A percentile compares a stretch with the other conserved stretches of the same genome.
Conservation (phyloP, 2,329 filamentous ascomycete genomes). For the Ophiostoma piceae region DNA sequence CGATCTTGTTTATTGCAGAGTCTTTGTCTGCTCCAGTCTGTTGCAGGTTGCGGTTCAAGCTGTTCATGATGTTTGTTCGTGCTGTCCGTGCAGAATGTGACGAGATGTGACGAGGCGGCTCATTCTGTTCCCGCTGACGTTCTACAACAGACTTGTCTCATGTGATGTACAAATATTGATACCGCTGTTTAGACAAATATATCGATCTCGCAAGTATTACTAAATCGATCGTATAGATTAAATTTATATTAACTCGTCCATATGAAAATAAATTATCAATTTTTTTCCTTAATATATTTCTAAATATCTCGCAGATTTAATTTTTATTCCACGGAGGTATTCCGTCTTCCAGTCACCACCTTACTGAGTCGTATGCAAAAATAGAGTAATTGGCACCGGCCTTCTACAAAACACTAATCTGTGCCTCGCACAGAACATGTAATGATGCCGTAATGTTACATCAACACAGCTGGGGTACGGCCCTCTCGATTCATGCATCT, state of each 20-base stretch:
- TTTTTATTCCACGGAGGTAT: not conserved
- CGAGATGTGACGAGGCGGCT: not conserved
- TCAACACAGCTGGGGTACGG: not conserved
- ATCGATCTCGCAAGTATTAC: constrained; percentile 6
- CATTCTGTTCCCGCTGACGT: not conserved
- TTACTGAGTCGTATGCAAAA: too few species aligned
- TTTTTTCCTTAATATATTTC: too few species aligned
- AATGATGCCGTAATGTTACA: constrained; percentile 10
- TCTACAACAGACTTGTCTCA: not conserved
- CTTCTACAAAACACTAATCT: too few species aligned
- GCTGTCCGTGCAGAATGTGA: constrained; percentile 4
- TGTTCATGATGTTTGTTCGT: not conserved
- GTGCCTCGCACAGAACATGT: not conserved
- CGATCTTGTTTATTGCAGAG: not conserved
- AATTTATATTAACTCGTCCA: not conserved
- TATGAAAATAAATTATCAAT: too few species aligned
- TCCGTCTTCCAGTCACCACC: not conserved
- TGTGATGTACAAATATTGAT: not conserved
- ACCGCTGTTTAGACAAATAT: not conserved
- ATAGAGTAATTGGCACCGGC: too few species aligned
- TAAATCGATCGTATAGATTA: not conserved
- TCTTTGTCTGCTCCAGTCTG: not conserved
- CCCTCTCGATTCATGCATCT: not conserved
- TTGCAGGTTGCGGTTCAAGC: not conserved
- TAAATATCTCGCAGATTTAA: not conserved